Base-by-base conservation (phyloP, 2,329 filamentous ascomycete species). In the Sporothrix phasma region DNA sequence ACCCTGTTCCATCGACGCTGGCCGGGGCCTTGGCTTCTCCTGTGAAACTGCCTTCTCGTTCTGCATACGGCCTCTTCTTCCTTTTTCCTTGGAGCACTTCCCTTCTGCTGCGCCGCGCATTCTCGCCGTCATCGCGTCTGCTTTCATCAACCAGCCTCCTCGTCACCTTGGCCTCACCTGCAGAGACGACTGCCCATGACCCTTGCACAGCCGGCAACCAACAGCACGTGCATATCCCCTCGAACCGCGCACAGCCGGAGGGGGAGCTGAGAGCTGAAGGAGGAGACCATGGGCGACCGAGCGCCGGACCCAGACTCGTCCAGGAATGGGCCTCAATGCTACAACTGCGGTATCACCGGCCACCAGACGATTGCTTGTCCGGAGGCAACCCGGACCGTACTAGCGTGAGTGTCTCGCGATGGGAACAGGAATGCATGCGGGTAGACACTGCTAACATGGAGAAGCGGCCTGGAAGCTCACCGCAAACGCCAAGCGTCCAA, bases 331-430 rank as follows among this genome's bases (percentile, higher is more conserved):
- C 73, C 73, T 7, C 68, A 76, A 67, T 84, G 82, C 71, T 83
- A 82, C 71, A 84, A 83, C 69, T 84, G 82, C 68, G 80, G 80
- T 61, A 71, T 72, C 56, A 72, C 73, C 34, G 79, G 79, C 3
- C 82, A 84, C 69, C 83, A 80, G 75, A 74, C 79, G 13, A 73
- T 82, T 61, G 80, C 79, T 59, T 84, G 81, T 69, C 81, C 80
- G 7, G 78, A 82, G 65, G 76, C 78, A 24, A 80, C 78, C 26
- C 74, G 79, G 66, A 71, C 74, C 67, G 76, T 77, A 53, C 79
- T 79, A 67, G 78, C 77, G 81, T 84, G 77, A 79, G 81, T 78
- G n/a, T 22, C 3, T 13, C 19, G 26, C 53, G 11, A 17, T 19
- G 13, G 11, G 60, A 24, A 31, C 34, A 37, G 34, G n/a, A 11